Conservation (phyloP, 192 early-diverging fungal genomes). For the Pecoramyces ruminantium region DNA sequence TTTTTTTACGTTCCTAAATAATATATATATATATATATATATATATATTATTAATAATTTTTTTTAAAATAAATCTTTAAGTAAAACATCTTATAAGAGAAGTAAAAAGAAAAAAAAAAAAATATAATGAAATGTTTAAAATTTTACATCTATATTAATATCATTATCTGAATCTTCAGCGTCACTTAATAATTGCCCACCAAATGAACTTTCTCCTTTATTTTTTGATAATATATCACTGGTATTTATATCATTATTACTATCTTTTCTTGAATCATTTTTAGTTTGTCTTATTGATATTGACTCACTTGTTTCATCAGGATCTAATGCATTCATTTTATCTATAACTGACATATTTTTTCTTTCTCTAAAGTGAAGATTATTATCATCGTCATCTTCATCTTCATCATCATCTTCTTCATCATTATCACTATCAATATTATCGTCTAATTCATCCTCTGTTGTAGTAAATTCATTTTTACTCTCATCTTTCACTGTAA, state of each 20-base stretch:
- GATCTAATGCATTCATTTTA: neutral
- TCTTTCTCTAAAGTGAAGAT: neutral
- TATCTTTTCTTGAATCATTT: neutral
- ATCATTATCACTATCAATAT: conserved; percentile 2
- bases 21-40: too few species aligned
- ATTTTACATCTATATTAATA: neutral
- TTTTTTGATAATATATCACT: neutral
- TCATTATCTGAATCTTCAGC: neutral
- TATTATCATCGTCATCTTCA: conserved; percentile 14
- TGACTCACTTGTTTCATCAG: neutral
- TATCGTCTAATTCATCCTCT: neutral
- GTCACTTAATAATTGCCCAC: neutral
- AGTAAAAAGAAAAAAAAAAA: too few species aligned
- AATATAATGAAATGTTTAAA: too few species aligned
- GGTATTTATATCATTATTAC: neutral
- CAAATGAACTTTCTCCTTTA: neutral
- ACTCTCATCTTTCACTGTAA: neutral
- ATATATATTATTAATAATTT: too few species aligned
- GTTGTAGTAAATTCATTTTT: neutral
- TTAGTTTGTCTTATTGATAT: neutral
- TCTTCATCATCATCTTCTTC: conserved; percentile 10
- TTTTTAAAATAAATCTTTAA: too few species aligned
- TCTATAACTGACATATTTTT: neutral
- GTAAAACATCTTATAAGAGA: too few species aligned
- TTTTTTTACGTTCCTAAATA: neutral